Evolutionary conservation across 208 protist species (phyloP), one percentile per base, ranked within the genome.

Genomic region (Crithidia acanthocephali): DNA sequence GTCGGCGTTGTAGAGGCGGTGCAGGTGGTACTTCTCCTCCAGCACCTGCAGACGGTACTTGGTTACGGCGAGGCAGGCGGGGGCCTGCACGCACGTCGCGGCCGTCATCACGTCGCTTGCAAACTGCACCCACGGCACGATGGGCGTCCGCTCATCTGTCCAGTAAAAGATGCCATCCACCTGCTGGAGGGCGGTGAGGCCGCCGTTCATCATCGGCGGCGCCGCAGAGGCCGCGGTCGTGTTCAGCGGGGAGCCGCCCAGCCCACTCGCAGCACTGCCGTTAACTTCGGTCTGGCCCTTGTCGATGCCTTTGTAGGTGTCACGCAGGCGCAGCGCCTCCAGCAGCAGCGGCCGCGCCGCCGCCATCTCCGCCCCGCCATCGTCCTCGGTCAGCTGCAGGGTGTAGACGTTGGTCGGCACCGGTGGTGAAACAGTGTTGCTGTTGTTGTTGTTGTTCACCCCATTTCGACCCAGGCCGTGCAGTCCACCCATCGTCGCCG

Each of bases 21-120:
- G 96, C 27, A 98, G 72, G 32, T 96, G 90, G 73, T 93, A 98
- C 81, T 97, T 98, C 47, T 96, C 87, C 68, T 98, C 95, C 30
- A 98, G 72, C 13, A 98, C 78, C 45, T 96, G 71, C 1, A 99
- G 87, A 15, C 98, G 76, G 20, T 91, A 87, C 15, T 44, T 65
- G 51, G 85, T 87, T 16, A 84, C 84, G 53, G 80, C 58, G 55
- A 86, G 73, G 57, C 86, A 91, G 35, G 48, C 44, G 7, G 83
- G 81, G 60, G 93, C 51, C 48, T 93, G 84, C 58, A 92, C 63
- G 37, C 72, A 83, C 5, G 47, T 71, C 30, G 71, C 76, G 35
- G 94, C 60, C 27, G 53, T 51, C 32, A 76, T 80, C 27, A 94
- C 71, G 63, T 94, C 85, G 42, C 86, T 78, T 51, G 84, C 87